These are phyloP conservation scores for Athelia psychrophila DNA, from an alignment of 1,284 basidiomycete genomes.

Conservation along the genomic window DNA sequence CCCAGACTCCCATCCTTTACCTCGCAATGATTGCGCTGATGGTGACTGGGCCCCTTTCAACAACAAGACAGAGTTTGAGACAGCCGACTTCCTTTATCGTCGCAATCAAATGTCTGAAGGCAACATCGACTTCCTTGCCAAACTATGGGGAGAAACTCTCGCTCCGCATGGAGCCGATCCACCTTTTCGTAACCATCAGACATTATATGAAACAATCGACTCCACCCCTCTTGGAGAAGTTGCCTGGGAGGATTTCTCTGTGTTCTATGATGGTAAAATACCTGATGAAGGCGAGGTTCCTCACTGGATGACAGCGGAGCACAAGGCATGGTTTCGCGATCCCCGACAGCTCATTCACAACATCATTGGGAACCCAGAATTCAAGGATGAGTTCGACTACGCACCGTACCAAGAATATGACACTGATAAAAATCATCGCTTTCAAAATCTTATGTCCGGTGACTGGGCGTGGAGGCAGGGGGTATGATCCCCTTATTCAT, in stretches of 20 bases:
- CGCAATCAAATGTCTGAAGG: constrained; percentile 11
- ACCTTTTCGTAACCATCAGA: constrained; percentile 14
- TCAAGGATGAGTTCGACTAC: constrained; percentile 17
- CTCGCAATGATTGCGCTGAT: constrained; percentile 2
- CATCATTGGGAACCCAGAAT: constrained; percentile 20
- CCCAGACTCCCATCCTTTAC: constrained; percentile 12
- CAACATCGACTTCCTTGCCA: constrained; percentile 11
- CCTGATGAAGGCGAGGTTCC: constrained; percentile 4
- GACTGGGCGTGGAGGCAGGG: constrained; percentile 17
- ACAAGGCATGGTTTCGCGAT: constrained; percentile 18
- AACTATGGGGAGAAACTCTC: constrained; percentile 13
- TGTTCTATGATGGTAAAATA: constrained; percentile 9
- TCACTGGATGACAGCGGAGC: constrained; percentile 15
- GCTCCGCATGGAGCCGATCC: constrained; percentile 5
- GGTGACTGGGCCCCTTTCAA: constrained; percentile 16
- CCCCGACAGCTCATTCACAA: constrained; percentile 12
- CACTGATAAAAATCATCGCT: constrained; percentile 1
- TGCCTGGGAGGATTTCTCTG: constrained; percentile 16
- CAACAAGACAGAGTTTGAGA: constrained; percentile 12
- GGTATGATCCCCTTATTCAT: constrained; percentile 7
- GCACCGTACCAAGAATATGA: constrained; percentile 13
- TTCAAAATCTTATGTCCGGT: constrained; percentile 14
- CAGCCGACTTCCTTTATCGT: constrained; percentile 15
- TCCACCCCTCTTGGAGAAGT: constrained; percentile 15
- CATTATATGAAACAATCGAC: constrained; percentile 18